Conservation (phyloP, 257 asterid species). For the Asclepias syriaca region DNA sequence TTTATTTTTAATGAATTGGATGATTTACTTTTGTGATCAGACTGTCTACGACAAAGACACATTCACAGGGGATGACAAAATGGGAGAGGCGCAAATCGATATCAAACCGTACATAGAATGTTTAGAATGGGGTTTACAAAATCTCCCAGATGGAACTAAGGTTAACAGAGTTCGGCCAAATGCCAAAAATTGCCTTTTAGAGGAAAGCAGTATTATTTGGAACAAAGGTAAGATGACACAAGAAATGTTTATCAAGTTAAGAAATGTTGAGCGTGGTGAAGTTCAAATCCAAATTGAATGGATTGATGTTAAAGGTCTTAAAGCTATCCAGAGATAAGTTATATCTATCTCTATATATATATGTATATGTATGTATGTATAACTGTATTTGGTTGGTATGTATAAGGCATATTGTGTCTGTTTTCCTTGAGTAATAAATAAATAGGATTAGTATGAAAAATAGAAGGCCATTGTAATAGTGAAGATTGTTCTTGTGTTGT, state of each 20-base stretch:
- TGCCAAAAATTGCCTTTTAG: conserved; percentile 45
- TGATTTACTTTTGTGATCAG: conserved; percentile 28
- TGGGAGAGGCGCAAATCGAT: conserved; percentile 64
- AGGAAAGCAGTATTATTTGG: conserved; percentile 63
- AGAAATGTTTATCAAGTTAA: conserved; percentile 56
- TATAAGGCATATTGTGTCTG: not conserved
- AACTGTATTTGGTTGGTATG: not conserved
- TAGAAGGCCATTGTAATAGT: not conserved
- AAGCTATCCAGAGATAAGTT: not conserved
- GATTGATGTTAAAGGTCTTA: conserved; percentile 36
- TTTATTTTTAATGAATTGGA: too few species aligned
- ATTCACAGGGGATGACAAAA: conserved; percentile 64
- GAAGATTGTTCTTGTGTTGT: not conserved
- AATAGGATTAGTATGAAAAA: not conserved
- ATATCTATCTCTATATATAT: not conserved
- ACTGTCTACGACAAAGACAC: conserved; percentile 74
- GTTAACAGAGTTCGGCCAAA: conserved; percentile 52
- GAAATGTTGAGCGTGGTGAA: conserved; percentile 62
- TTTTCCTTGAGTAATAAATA: not conserved
- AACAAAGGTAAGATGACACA: conserved; percentile 60
- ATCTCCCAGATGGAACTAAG: conserved; percentile 57
- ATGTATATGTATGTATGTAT: too few species aligned
- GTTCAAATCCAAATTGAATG: conserved; percentile 63
- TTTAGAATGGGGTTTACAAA: conserved; percentile 39
- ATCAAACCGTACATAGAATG: conserved; percentile 49